Conservation (phyloP, 345 rosid species). For the Cochlearia excelsa region DNA sequence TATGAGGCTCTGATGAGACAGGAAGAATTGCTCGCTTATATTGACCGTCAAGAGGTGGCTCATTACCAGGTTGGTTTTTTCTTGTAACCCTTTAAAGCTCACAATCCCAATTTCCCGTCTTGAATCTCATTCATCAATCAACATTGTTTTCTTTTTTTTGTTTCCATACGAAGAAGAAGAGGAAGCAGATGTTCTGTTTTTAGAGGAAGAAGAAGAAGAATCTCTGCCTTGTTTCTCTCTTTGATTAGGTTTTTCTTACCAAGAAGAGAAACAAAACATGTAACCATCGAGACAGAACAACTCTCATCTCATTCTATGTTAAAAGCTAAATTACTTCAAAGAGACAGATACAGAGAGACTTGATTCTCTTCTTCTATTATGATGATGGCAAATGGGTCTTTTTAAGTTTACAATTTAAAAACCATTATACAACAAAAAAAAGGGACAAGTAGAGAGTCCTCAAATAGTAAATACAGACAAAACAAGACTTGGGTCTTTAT, state of each 20-base stretch:
- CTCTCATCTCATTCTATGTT: slow-evolving; percentile 17
- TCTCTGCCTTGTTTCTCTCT: slow-evolving; percentile 2
- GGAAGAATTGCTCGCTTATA: slow-evolving; percentile 91
- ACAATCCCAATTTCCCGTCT: slow-evolving; percentile 3
- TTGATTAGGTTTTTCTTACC: slow-evolving; percentile 16
- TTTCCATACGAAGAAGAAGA: slow-evolving; percentile 31
- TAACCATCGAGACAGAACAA: slow-evolving; percentile 18
- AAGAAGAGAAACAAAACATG: slow-evolving; percentile 24
- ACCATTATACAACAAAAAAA: not conserved
- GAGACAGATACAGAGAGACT: not conserved
- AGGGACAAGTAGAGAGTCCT: slow-evolving; percentile 7
- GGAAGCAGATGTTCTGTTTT: slow-evolving; percentile 34
- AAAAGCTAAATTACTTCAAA: slow-evolving; percentile 18
- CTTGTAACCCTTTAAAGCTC: not conserved
- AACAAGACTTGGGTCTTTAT: slow-evolving; percentile 18
- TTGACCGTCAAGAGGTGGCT: slow-evolving; percentile 83
- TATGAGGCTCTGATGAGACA: slow-evolving; percentile 92
- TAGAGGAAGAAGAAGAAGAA: slow-evolving; percentile 49
- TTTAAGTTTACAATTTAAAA: slow-evolving; percentile 6
- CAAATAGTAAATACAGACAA: not conserved
- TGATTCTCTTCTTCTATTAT: slow-evolving; percentile 7
- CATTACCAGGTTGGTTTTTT: slow-evolving; percentile 51
- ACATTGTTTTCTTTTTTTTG: slow-evolving; percentile 9
- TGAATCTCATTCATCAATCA: not conserved
- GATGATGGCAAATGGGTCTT: not conserved